Conservation (phyloP, 164 flowering plant genomes). For the Santalum album region DNA sequence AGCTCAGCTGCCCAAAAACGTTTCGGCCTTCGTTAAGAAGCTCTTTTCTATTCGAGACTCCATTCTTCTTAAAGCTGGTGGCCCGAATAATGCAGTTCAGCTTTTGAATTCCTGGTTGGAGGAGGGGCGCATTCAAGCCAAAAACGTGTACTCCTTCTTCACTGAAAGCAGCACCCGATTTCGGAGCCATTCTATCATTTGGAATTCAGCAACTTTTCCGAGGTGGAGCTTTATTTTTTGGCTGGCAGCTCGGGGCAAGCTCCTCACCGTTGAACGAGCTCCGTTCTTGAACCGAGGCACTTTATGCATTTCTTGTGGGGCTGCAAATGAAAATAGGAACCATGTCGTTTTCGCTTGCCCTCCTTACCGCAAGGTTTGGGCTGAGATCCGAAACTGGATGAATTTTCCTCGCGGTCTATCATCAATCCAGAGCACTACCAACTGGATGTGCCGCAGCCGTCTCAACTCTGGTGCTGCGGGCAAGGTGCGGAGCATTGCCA, state of each 20-base stretch:
- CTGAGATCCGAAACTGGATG: not conserved
- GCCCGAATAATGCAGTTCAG: no score
- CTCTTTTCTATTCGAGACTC: not conserved
- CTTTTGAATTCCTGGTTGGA: no score
- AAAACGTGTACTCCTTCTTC: no score
- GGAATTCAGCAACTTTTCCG: not conserved
- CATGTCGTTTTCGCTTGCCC: not conserved
- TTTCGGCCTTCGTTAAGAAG: not conserved
- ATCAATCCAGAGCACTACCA: not conserved
- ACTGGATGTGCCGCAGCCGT: not conserved
- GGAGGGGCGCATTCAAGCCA: no score
- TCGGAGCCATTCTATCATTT: no score
- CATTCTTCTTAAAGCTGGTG: no score
- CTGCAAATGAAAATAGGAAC: not conserved
- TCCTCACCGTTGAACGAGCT: not conserved
- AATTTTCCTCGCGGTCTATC: not conserved
- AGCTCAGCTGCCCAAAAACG: not conserved
- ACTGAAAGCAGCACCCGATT: no score
- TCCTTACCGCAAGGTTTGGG: not conserved
- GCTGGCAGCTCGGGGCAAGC: not conserved
- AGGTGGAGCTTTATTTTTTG: not conserved
- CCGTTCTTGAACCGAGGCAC: not conserved
- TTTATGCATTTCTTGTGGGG: not conserved
- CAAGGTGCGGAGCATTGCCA: not conserved
- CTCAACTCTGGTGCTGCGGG: not conserved